phyloP scores from a whole-genome alignment of 2,329 filamentous ascomycete species.

The Cadophora malorum region DNA sequence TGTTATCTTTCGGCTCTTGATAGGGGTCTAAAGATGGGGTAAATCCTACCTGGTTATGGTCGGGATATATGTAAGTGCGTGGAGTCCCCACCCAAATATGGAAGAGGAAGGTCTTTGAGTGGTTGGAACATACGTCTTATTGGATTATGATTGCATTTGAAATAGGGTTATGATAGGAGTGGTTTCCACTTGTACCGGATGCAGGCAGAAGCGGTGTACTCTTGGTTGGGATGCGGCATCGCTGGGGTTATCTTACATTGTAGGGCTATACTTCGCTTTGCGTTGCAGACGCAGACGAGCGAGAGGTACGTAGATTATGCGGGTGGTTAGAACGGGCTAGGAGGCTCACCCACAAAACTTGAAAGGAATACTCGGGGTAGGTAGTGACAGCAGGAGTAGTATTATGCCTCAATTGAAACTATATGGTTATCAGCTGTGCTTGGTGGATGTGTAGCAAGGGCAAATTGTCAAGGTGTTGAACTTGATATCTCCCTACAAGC shows the following conservation, averaged over 20 bases:
- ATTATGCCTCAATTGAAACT: slow-evolving; percentile 4
- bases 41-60: too few species aligned
- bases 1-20: slow-evolving; percentile 22
- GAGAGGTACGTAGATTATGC: slow-evolving; percentile 25
- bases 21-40: slow-evolving; percentile 21
- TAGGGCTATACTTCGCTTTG: neutral
- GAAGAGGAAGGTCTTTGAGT: neutral
- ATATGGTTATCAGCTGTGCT: slow-evolving; percentile 6
- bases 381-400: neutral
- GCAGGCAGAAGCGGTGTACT: slow-evolving; percentile 9
- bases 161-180: slow-evolving; percentile 1
- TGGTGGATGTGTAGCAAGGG: neutral
- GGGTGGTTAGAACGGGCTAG: slow-evolving; percentile 17
- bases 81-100: neutral
- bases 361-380: neutral
- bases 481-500: too few species aligned
- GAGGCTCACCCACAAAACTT: neutral
- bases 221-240: neutral
- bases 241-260: neutral
- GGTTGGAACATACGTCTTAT: neutral
- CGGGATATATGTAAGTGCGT: neutral
- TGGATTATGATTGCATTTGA: neutral
- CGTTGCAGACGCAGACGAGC: neutral
- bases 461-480: too few species aligned
- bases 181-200: neutral